A percentile compares a stretch with the other conserved stretches of the same genome.
Evolutionary conservation across 2,329 filamentous ascomycete species (phyloP).

Genomic region (Phyllosticta ampelicida): DNA sequence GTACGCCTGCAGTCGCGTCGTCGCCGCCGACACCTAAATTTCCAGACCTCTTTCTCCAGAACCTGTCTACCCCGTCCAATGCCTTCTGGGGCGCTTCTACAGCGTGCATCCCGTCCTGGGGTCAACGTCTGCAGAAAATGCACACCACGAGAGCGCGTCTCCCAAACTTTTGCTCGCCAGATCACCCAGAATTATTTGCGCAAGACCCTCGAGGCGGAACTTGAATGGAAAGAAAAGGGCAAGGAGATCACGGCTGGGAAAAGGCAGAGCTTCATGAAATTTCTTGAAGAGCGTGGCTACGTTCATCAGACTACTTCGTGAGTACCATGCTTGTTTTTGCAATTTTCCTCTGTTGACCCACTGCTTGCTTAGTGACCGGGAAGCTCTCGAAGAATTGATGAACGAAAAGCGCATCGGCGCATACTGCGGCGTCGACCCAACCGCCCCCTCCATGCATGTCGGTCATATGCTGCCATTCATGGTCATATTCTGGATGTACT

Average conservation of each 20-base stretch:
- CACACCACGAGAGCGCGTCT: conserved; percentile 7
- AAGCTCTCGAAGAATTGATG: conserved; percentile 53
- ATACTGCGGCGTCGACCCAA: conserved; percentile 77
- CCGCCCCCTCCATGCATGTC: conserved; percentile 66
- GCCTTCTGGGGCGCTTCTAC: conserved; percentile 10
- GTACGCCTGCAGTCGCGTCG: background rate
- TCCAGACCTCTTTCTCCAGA: background rate
- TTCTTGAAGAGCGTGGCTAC: conserved; percentile 61
- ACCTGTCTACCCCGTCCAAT: conserved; percentile 10
- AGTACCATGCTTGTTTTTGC: conserved; percentile 16
- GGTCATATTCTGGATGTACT: conserved; percentile 75
- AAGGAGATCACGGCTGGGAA: conserved; percentile 19
- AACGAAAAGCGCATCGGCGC: conserved; percentile 55
- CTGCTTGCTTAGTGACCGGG: conserved; percentile 26
- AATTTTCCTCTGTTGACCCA: conserved; percentile 8
- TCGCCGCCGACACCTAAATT: background rate
- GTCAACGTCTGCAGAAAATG: conserved; percentile 21
- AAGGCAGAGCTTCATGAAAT: conserved; percentile 43
- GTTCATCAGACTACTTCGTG: conserved; percentile 68
- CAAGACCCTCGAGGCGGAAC: conserved; percentile 14
- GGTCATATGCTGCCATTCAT: conserved; percentile 74
- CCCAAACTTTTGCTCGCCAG: conserved; percentile 13
- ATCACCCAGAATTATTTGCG: conserved; percentile 15
- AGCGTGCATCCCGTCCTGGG: conserved; percentile 15
- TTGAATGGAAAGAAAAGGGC: conserved; percentile 19